Base-by-base conservation (phyloP, 176 grass and related monocot species). In the Cenchrus americanus region DNA sequence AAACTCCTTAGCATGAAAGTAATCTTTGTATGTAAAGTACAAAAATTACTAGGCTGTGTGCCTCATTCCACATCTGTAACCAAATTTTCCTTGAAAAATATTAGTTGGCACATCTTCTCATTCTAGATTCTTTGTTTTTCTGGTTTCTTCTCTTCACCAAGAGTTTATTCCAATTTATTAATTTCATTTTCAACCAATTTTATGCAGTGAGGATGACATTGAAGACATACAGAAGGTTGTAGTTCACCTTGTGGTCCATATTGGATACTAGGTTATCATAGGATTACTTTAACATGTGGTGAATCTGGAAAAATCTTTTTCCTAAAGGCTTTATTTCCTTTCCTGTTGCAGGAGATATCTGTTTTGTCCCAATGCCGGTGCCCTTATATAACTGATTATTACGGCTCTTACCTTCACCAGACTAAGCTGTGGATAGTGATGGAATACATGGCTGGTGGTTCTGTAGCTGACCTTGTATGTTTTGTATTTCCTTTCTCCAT, bases 391-490 rank as follows among this genome's bases (percentile, higher is more conserved):
- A 99, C 97, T 62, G 97, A 99, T 41, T 99, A 99, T 86, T 96
- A 99, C 63, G 97, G 97, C 10, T 96, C 97, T 21, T 92, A 99
- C 90, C 97, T 99, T 85, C 93, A 99, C 79, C 93, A 99, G 90
- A 99, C 97, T 11, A 96, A 99, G 85, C 77, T 99, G 55, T 94
- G 93, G 93, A 99, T 99, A 86, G 86, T 94, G 63, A 99, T 99
- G 97, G 97, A 99, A 79, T 99, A 99, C 81, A 99, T 99, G 97
- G 97, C 97, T 92, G 97, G 97, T 63, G 97, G 97, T 85, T 99
- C 97, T 81, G 93, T 99, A 65, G 97, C 97, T 83, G 97, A 99
- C 66, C 89, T 99, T 52, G 97, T 99, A 94, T 85, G 93, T 96
- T 76, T 18, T 70, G 10, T 80, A 48, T 78, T 75, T 88, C 79